Evolutionary conservation across 345 rosid genomes (phyloP).

Genomic region (Gossypium raimondii): DNA sequence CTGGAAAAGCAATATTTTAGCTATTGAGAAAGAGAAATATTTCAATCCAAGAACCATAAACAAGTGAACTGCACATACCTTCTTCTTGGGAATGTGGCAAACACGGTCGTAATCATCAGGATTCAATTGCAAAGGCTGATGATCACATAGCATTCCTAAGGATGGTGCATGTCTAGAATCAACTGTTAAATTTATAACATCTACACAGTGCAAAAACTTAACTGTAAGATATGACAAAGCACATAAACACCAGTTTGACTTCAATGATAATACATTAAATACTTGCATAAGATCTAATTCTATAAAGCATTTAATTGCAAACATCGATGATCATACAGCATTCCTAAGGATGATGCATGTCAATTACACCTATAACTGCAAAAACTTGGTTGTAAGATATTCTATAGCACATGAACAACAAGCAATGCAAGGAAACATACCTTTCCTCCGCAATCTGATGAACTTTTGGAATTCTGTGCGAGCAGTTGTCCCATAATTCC

Average conservation of each 20-base stretch:
- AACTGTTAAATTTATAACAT: neutral
- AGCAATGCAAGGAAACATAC: slow-evolving; percentile 18
- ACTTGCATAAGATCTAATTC: neutral
- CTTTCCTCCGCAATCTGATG: slow-evolving; percentile 35
- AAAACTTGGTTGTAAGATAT: neutral
- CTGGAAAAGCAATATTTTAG: neutral
- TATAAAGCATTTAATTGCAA: slow-evolving; percentile 27
- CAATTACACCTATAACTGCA: neutral
- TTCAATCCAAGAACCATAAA: neutral
- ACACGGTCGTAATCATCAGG: slow-evolving; percentile 46
- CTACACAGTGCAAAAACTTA: neutral
- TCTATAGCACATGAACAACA: neutral
- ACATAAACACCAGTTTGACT: neutral
- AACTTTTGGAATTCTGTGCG: slow-evolving; percentile 37
- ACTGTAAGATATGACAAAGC: neutral
- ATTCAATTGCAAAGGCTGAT: slow-evolving; percentile 36
- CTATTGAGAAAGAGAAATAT: neutral
- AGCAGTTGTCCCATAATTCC: slow-evolving; percentile 33
- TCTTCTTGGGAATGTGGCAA: slow-evolving; percentile 44
- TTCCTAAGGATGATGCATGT: neutral
- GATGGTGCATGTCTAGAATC: neutral
- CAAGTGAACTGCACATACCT: slow-evolving; percentile 24
- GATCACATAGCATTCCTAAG: slow-evolving; percentile 31
- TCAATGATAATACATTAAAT: neutral
- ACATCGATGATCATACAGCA: slow-evolving; percentile 38